A percentile compares a stretch with the other conserved stretches of the same genome.
phyloP scores from a whole-genome alignment of 305 asterid genomes.

The Solanum hybrid region DNA sequence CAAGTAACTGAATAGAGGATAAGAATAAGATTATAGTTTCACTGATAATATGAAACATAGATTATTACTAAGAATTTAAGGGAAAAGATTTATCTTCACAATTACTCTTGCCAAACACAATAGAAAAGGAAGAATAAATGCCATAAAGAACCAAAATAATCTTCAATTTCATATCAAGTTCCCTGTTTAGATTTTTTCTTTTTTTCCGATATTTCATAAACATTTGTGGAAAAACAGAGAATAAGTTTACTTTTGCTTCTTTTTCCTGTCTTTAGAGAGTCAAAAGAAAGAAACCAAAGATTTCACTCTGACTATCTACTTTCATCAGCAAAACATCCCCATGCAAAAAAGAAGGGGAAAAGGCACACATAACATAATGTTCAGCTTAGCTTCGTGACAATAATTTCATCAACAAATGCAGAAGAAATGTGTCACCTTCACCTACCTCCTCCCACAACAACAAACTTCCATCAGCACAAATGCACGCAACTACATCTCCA shows the following conservation, averaged over 20 bases:
- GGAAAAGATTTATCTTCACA: not conserved
- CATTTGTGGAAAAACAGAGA: not conserved
- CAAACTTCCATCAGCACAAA: conserved; percentile 58
- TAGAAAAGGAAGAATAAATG: not conserved
- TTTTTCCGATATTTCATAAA: not conserved
- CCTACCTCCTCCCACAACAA: conserved; percentile 78
- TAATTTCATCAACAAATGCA: not conserved
- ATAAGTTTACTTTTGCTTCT: not conserved
- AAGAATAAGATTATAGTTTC: not conserved
- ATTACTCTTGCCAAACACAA: not conserved
- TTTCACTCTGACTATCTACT: not conserved
- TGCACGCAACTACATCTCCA: conserved; percentile 84
- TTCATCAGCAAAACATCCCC: not conserved
- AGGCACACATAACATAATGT: not conserved
- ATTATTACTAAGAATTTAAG: not conserved
- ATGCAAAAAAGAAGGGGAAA: not conserved
- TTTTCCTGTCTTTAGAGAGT: not conserved
- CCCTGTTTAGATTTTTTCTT: not conserved
- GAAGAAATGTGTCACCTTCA: conserved; percentile 35
- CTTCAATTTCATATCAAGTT: not conserved
- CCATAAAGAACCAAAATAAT: not conserved
- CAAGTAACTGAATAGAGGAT: not conserved
- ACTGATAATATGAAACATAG: not conserved
- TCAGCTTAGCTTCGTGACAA: not conserved
- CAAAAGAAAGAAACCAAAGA: not conserved